Conservation (phyloP, 2,329 filamentous ascomycete genomes). For the Fusarium begoniae region DNA sequence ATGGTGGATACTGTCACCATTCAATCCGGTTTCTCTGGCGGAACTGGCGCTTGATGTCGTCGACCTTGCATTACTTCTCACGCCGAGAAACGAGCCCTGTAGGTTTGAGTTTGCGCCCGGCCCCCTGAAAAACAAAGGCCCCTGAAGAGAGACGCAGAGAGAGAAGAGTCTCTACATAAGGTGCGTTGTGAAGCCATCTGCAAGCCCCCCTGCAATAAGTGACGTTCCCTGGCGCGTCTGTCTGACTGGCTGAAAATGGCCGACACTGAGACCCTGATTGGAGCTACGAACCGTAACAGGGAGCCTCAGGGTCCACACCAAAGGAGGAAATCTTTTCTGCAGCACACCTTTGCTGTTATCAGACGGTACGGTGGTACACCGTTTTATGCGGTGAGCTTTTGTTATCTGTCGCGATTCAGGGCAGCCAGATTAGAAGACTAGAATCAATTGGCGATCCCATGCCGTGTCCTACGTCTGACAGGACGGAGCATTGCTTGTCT, state of each 20-base stretch:
- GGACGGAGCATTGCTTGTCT: background rate
- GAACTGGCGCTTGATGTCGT: slow-evolving; percentile 26
- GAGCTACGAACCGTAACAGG: slow-evolving; percentile 9
- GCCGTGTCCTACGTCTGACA: background rate
- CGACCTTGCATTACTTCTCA: slow-evolving; percentile 25
- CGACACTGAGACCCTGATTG: slow-evolving; percentile 30
- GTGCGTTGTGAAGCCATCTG: background rate
- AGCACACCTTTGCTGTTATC: slow-evolving; percentile 31
- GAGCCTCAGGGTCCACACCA: slow-evolving; percentile 44
- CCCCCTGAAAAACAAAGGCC: background rate
- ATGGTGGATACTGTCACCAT: slow-evolving; percentile 25
- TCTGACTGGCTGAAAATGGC: slow-evolving; percentile 25
- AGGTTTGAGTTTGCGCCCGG: background rate
- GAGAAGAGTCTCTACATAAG: background rate
- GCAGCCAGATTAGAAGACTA: slow-evolving; percentile 7
- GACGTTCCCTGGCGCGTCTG: slow-evolving; percentile 3
- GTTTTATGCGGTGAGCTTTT: slow-evolving; percentile 19
- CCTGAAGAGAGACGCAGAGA: background rate
- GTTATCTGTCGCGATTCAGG: slow-evolving; percentile 22
- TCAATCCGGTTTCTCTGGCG: slow-evolving; percentile 26
- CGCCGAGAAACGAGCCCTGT: background rate
- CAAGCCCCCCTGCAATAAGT: slow-evolving; percentile 5
- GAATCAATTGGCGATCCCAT: slow-evolving; percentile 15
- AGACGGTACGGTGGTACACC: slow-evolving; percentile 21
- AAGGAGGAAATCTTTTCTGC: background rate